Evolutionary conservation across 1,284 basidiomycete species (phyloP).

Genomic region (Leccinum fallax): DNA sequence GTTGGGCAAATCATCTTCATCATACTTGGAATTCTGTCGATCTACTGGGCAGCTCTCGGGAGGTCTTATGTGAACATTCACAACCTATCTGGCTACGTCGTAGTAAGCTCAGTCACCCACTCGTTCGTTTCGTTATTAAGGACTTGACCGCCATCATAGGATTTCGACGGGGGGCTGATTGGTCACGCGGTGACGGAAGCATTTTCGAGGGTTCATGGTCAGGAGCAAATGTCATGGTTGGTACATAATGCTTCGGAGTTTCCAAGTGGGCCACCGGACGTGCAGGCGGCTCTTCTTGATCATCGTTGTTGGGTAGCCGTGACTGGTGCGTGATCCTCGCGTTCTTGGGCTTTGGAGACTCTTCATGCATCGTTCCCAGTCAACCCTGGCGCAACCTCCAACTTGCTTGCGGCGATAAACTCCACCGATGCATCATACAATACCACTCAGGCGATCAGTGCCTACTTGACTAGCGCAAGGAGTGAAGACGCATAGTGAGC

Average conservation of each 20-base stretch:
- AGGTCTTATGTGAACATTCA: constrained; percentile 32
- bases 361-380: constrained; percentile 30
- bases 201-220: constrained; percentile 32
- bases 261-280: constrained; percentile 40
- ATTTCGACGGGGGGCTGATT: constrained; percentile 53
- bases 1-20: constrained; percentile 32
- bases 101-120: constrained; percentile 31
- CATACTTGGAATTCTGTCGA: constrained; percentile 35
- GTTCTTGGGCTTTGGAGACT: background rate
- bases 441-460: constrained; percentile 39
- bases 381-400: constrained; percentile 40
- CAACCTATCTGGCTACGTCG: constrained; percentile 42
- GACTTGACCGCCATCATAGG: constrained; percentile 34
- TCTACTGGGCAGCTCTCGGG: constrained; percentile 45
- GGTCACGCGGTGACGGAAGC: constrained; percentile 44
- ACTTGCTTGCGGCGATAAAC: constrained; percentile 35
- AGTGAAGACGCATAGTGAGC: constrained; percentile 53
- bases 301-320: constrained; percentile 50
- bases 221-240: constrained; percentile 42
- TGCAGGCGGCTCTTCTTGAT: constrained; percentile 41
- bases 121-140: background rate
- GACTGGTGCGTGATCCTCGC: constrained; percentile 36
- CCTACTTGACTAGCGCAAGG: constrained; percentile 37
- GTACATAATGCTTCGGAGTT: constrained; percentile 43
- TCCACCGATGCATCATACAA: constrained; percentile 37